Base-by-base conservation (phyloP, 2,329 filamentous ascomycete genomes). In the Escovopsis sp. region DNA sequence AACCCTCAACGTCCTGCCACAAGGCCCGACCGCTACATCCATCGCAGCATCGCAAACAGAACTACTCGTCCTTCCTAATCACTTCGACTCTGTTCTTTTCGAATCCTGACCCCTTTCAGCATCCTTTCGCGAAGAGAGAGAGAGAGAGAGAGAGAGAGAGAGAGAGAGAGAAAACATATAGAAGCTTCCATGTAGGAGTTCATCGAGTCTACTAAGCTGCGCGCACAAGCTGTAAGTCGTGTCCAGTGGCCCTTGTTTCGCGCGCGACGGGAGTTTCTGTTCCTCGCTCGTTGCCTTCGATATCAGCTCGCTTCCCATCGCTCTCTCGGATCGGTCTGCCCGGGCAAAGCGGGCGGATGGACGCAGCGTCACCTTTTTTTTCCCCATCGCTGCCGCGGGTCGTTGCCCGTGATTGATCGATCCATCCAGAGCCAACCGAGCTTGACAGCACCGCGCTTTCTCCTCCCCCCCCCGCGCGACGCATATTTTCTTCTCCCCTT, bases 101-200 rank as follows among this genome's bases (percentile, higher is more conserved):
- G 33, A 25, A 41, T 41, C 3, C 20, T 6, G 4, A 3, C 20
- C 20, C 20, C 6, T 20, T 20, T 4, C 4, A 20, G 20, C 20
- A 20, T 20, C 20, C 20, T 20, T 20, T 20, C 20, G 20, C 20
- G 20, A 6, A 20, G 20, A 20, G 20, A 20, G 20, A 20, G 20
- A 20, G 20, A 20, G 20, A 20, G 20, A 20, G 20, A 20, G 20
- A 20, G 20, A 20, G 20, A 20, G 20, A 20, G 20, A 20, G 20
- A 20, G 20, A 20, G 20, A 20, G 20, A 20, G 20, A 20, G 20
- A 20, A 20, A 6, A 20, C 20, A 20, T 32, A 39, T 32, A 39
- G 37, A 39, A 48, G 55, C 50, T 53, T 59, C 55, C 57, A 62
- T 62, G 59, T 61, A 60, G 57, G 58, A 55, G 49, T 45, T 42